Base-by-base conservation (phyloP, 73 alveolate genomes). In the Paramecium biaurelia region DNA sequence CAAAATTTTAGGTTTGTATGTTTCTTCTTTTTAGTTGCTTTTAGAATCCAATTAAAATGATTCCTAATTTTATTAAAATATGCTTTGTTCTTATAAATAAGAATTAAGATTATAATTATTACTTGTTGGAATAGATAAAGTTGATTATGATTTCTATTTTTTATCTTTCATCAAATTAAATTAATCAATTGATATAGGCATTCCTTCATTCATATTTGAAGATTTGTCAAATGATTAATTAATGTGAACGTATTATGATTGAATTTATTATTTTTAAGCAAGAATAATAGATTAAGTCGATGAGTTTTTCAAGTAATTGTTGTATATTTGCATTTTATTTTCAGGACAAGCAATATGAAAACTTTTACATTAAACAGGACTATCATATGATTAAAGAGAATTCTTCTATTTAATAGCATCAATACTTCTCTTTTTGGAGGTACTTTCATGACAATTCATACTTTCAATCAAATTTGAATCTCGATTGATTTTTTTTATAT, bases 321-420 rank as follows among this genome's bases (percentile, higher is more conserved):
- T 41, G 47, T 79, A 34, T 5, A 24, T 63, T 63, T 79, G 57
- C 4, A 79, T 18, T 79, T 79, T 79, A 24, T 5, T 21, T 14
- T 79, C 90, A 43, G 35, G 45, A 41, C 49, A 23, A 14, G 74
- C 90, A 10, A 79, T 79, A 9, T 79, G 90, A 43, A 79, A 79
- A 45, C 90, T 79, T 47, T 79, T 79, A 47, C 90, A 79, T 45
- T 79, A 45, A n/a, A 79, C 30, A 43, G 90, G 90, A 79, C 90
- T 79, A 24, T 79, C 90, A 63, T 63, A 63, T 30, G 84, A 63
- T 63, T 63, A 63, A 14, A 63, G 84, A 12, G 84, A 63, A 63
- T 49, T 63, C 24, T 63, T 63, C 3, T 26, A 7, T 26, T 63
- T 63, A 63, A 63, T 63, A 30, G 84, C 84, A 26, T 63, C 84